Conservation (phyloP, 1,284 basidiomycete genomes). For the Polyporus tsugae region DNA sequence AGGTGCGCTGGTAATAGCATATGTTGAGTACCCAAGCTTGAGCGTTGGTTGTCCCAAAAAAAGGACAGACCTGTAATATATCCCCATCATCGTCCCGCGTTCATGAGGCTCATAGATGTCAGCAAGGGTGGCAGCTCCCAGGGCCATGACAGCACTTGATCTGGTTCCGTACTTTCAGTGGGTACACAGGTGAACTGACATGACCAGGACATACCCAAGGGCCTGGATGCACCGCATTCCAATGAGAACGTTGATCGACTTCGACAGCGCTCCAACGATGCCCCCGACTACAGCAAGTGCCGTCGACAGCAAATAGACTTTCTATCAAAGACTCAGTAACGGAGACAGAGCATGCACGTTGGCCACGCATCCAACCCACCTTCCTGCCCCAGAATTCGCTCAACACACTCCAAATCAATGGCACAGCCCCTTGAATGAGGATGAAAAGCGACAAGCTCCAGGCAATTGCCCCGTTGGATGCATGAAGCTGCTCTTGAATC, state of each 20-base stretch:
- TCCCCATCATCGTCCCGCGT: constrained; percentile 82
- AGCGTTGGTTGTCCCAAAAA: too few species aligned
- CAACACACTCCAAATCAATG: constrained; percentile 75
- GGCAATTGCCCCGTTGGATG: constrained; percentile 74
- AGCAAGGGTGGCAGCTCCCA: constrained; percentile 84
- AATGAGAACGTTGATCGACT: constrained; percentile 72
- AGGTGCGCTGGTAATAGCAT: constrained; percentile 37
- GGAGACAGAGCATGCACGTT: constrained; percentile 11
- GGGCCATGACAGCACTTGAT: constrained; percentile 78
- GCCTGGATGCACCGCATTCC: constrained; percentile 78
- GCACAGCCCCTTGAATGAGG: constrained; percentile 75
- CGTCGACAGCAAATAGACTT: constrained; percentile 72
- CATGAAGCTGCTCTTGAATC: constrained; percentile 70
- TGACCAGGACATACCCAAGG: constrained; percentile 53
- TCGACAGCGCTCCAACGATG: constrained; percentile 73
- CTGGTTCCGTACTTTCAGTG: constrained; percentile 45
- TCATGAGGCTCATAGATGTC: constrained; percentile 85
- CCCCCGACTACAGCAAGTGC: constrained; percentile 70
- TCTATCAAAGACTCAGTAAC: constrained; percentile 43
- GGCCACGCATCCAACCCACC: constrained; percentile 47
- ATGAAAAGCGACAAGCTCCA: constrained; percentile 83
- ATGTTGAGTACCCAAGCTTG: constrained; percentile 45
- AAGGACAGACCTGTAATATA: constrained; percentile 60
- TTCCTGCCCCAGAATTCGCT: constrained; percentile 86
- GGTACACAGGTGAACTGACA: too few species aligned